phyloP scores from a whole-genome alignment of 768 basidiomycete species.

The Tulasnella sp. region DNA sequence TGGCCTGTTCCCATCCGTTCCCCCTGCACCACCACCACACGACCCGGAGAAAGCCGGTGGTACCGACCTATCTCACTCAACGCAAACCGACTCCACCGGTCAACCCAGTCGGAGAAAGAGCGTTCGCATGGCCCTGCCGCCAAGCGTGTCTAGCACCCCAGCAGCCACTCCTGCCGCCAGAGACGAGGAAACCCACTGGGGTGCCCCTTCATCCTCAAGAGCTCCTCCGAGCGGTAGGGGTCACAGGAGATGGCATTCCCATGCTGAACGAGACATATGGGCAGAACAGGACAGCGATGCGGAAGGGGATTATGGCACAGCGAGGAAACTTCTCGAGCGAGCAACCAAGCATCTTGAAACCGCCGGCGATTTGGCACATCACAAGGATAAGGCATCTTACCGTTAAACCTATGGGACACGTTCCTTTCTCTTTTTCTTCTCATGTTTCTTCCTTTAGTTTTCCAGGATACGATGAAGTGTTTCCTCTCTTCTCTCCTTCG shows the following conservation, averaged over 20 bases:
- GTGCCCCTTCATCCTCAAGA: neutral
- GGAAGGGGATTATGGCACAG: conserved; percentile 61
- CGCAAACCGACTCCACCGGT: conserved; percentile 23
- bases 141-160: conserved; percentile 49
- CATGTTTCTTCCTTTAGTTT: neutral
- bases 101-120: conserved; percentile 53
- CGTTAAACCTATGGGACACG: neutral
- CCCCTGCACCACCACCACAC: conserved; percentile 7
- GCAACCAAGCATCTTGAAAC: conserved; percentile 38
- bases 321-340: conserved; percentile 52
- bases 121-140: conserved; percentile 71
- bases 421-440: neutral
- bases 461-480: neutral
- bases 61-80: conserved; percentile 37
- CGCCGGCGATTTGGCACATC: conserved; percentile 1
- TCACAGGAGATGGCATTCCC: neutral
- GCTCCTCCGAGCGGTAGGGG: neutral
- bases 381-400: neutral
- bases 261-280: conserved; percentile 47
- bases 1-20: neutral
- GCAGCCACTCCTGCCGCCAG: conserved; percentile 63
- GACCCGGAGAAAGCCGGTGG: conserved; percentile 31
- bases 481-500: neutral
- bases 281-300: conserved; percentile 70
- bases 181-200: conserved; percentile 38